A percentile compares a stretch with the other conserved stretches of the same genome.
Conservation (phyloP, 805 yeast genomes). For the Zygotorulaspora danielsina region DNA sequence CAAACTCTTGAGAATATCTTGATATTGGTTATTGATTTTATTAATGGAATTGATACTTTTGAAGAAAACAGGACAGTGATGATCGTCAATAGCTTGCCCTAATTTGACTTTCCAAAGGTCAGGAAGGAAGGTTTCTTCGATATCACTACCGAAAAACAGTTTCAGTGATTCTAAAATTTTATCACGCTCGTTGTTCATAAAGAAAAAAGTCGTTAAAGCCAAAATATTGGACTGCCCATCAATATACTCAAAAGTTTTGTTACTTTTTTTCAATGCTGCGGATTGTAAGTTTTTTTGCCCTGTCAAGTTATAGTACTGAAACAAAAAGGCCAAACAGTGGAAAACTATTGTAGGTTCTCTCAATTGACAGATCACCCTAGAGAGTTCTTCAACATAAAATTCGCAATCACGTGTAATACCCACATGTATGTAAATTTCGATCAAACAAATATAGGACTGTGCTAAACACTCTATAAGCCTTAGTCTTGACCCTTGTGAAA, state of each 20-base stretch:
- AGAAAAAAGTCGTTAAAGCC: constrained; percentile 21
- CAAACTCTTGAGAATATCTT: constrained; percentile 33
- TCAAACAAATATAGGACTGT: constrained; percentile 39
- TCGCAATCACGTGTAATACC: constrained; percentile 59
- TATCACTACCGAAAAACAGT: constrained; percentile 18
- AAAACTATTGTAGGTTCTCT: constrained; percentile 29
- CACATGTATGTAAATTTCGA: constrained; percentile 41
- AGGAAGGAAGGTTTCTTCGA: constrained; percentile 14
- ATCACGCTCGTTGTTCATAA: constrained; percentile 20
- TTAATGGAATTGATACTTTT: constrained; percentile 30
- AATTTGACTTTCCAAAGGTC: constrained; percentile 24
- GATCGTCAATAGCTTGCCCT: constrained; percentile 18
- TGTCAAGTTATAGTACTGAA: constrained; percentile 23
- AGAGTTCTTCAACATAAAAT: constrained; percentile 50
- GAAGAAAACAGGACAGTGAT: constrained; percentile 16
- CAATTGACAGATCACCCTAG: constrained; percentile 35
- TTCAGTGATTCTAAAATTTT: constrained; percentile 20
- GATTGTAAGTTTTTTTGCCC: constrained; percentile 15
- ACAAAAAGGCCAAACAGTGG: constrained; percentile 17
- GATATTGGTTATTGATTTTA: constrained; percentile 30
- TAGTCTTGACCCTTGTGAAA: constrained; percentile 36
- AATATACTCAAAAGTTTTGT: constrained; percentile 24
- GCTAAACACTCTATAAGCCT: constrained; percentile 37
- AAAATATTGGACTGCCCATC: constrained; percentile 28
- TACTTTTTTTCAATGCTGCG: constrained; percentile 13